Conservation (phyloP, 1,139 yeast genomes). For the Geotrichum europaeum region DNA sequence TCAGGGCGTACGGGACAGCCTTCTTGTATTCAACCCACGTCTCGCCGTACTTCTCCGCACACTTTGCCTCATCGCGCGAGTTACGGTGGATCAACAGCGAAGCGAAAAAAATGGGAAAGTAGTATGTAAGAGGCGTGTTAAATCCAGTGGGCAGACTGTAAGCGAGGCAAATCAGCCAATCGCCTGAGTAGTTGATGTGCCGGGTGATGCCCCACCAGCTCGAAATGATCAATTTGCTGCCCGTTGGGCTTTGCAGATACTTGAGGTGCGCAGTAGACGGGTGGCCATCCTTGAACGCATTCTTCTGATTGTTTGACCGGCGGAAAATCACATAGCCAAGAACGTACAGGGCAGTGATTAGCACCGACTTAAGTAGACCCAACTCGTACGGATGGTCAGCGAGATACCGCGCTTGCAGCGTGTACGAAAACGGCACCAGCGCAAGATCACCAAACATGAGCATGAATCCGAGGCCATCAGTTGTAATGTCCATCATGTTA, state of each 20-base stretch:
- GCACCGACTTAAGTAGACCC: constrained; percentile 39
- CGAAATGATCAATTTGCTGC: constrained; percentile 72
- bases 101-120: constrained; percentile 79
- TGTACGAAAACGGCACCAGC: constrained; percentile 89
- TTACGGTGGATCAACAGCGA: constrained; percentile 81
- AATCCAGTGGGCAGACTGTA: constrained; percentile 93
- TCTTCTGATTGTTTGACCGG: constrained; percentile 76
- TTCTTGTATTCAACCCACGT: constrained; percentile 79
- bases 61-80: constrained; percentile 83
- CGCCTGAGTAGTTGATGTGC: constrained; percentile 92
- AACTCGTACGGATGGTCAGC: constrained; percentile 58
- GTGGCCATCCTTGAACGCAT: constrained; percentile 74
- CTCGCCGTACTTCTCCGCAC: constrained; percentile 76
- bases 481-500: constrained; percentile 91
- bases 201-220: constrained; percentile 97
- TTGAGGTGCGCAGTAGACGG: constrained; percentile 54
- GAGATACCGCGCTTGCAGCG: constrained; percentile 77
- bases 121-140: constrained; percentile 76
- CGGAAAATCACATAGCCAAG: constrained; percentile 80
- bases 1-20: constrained; percentile 78
- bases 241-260: constrained; percentile 66
- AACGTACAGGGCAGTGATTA: constrained; percentile 42
- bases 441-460: constrained; percentile 88
- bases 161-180: constrained; percentile 85
- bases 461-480: constrained; percentile 98